A percentile compares a stretch with the other conserved stretches of the same genome.
Evolutionary conservation across 1,284 basidiomycete species (phyloP).

Genomic region (Mycena citricolor): DNA sequence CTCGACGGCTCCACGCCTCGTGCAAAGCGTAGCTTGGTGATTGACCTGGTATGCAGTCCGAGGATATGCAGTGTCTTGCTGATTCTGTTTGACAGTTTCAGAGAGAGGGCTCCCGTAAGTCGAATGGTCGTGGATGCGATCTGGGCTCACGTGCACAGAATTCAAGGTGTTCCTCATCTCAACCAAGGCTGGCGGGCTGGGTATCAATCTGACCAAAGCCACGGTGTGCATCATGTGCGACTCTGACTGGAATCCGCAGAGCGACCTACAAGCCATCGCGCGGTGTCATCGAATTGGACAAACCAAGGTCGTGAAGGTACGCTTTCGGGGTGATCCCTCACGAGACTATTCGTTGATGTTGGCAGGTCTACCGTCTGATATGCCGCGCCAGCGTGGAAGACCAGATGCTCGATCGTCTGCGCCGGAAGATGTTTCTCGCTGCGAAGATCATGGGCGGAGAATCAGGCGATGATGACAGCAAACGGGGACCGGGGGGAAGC

Average conservation of each 20-base stretch:
- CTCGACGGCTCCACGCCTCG: slow-evolving; percentile 67
- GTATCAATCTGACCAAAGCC: slow-evolving; percentile 84
- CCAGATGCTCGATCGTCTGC: slow-evolving; percentile 64
- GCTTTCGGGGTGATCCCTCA: neutral
- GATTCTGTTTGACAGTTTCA: slow-evolving; percentile 47
- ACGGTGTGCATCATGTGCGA: slow-evolving; percentile 82
- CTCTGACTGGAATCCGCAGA: slow-evolving; percentile 80
- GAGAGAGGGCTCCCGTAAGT: slow-evolving; percentile 52
- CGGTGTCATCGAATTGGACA: slow-evolving; percentile 82
- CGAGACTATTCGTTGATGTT: slow-evolving; percentile 1
- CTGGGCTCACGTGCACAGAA: slow-evolving; percentile 49
- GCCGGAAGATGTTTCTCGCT: slow-evolving; percentile 63
- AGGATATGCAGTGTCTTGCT: too few species aligned
- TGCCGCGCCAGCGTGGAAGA: slow-evolving; percentile 63
- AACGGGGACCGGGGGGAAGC: slow-evolving; percentile 35
- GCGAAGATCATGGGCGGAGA: slow-evolving; percentile 54
- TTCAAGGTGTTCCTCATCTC: slow-evolving; percentile 83
- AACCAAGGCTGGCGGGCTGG: slow-evolving; percentile 85
- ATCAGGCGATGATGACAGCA: slow-evolving; percentile 24
- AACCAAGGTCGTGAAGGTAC: slow-evolving; percentile 77
- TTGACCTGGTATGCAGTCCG: slow-evolving; percentile 51
- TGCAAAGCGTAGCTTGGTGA: slow-evolving; percentile 54
- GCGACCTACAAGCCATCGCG: slow-evolving; percentile 87
- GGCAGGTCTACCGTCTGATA: slow-evolving; percentile 55
- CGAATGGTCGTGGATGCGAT: neutral